Base-by-base conservation (phyloP, 139 green algal genomes). In the Marvania coccoides region DNA sequence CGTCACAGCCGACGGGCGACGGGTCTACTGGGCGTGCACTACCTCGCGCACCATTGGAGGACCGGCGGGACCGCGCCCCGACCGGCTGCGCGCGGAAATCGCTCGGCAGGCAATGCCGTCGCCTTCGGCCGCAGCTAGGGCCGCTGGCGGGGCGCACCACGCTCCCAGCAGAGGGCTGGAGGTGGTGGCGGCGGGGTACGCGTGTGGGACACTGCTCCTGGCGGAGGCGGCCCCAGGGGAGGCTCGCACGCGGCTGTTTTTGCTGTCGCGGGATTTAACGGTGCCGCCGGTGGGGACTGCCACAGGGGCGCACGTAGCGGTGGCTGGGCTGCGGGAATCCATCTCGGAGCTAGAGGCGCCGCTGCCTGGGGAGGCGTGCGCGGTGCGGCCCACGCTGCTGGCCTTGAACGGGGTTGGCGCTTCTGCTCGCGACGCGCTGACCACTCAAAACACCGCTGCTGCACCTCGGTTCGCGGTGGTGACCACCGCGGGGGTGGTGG, bases 1-100 rank as follows among this genome's bases (percentile, higher is more conserved):
- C 2, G 73, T 97, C 15, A 91, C 87, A 1, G 79, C 85, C 9
- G 90, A 97, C 56, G 92, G 90, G 9, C 69, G 87, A 0, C 76
- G 92, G 14, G 81, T 95, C 2, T 97, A 91, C 77, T 90, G 95
- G 67, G 34, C 47, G 28, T 26, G 46, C 19, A 10, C 24, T 45
- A 12, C 23, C 42, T 54, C 58, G 14, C 4, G 12, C 14, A 6
- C 26, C 30, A 57, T 61, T 58, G 40, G 24, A 26, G 39, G 26
- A 28, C 13, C 13, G 15, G 66, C 47, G 19, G 35, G 39, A 19
- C 39, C 42, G 19, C 70, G 82, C 3, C 84, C 84, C 3, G 63
- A 68, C 28, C 70, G 70, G 19, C 73, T 91, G 51, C 54, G 76
- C 34, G 80, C 83, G 3, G 57, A 88, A 40, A 60, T 85, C 30